These are phyloP conservation scores for Myrica gale DNA, from an alignment of 306 rosid species.

Conservation along the genomic window DNA sequence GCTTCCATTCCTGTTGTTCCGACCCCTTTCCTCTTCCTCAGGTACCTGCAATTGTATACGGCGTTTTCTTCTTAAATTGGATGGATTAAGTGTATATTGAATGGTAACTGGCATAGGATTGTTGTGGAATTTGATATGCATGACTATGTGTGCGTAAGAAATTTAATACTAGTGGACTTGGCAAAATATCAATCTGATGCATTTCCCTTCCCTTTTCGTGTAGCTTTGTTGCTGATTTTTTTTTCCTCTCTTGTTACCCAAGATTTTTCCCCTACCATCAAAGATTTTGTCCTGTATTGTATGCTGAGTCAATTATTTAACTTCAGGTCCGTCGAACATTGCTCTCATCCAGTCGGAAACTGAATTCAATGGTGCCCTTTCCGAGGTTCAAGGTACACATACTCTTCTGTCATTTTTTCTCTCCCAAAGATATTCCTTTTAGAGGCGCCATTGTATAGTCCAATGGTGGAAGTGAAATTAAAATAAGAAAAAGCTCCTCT, in stretches of 20 bases:
- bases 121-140: not conserved
- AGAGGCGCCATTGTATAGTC: not conserved
- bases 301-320: not conserved
- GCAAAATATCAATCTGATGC: no score
- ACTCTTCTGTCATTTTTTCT: not conserved
- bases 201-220: not conserved
- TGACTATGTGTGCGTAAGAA: not conserved
- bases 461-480: not conserved
- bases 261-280: no score
- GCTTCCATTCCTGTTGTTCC: not conserved
- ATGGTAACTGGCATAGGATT: not conserved
- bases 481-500: not conserved
- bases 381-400: conserved; percentile 45
- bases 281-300: not conserved
- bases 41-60: conserved; percentile 1
- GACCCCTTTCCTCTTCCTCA: conserved; percentile 26
- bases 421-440: not conserved
- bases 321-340: conserved; percentile 60
- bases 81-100: not conserved
- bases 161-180: not conserved
- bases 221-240: not conserved
- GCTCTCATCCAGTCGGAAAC: conserved; percentile 52
- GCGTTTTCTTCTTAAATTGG: not conserved
- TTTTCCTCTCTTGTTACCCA: no score
- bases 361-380: conserved; percentile 45